Percentiles rank a stretch among this genome's conserved stretches.
Conservation (phyloP, 2,329 filamentous ascomycete genomes). For the Phyllosticta citrichinensis region DNA sequence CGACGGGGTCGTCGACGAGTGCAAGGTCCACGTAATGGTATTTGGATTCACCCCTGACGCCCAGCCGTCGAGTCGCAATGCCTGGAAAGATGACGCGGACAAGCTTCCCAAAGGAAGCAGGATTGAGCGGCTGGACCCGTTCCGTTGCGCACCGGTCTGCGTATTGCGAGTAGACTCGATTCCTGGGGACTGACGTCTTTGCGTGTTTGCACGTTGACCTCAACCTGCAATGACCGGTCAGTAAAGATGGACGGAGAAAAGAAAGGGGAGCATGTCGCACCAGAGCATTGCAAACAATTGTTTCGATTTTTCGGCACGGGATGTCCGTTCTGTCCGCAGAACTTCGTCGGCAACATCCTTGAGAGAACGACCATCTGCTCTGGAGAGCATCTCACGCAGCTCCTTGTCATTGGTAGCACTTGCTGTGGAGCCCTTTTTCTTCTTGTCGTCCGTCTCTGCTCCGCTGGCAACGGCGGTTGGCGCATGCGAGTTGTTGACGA, state of each 20-base stretch:
- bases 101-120: slow-evolving; percentile 94
- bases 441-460: slow-evolving; percentile 30
- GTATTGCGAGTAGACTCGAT: slow-evolving; percentile 91
- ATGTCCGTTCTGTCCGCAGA: slow-evolving; percentile 68
- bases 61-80: slow-evolving; percentile 81
- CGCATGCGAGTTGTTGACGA: neutral
- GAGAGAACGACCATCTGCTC: slow-evolving; percentile 56
- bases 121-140: slow-evolving; percentile 88
- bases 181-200: slow-evolving; percentile 80
- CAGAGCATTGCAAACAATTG: slow-evolving; percentile 86
- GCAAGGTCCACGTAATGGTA: slow-evolving; percentile 72
- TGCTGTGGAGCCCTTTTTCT: slow-evolving; percentile 52
- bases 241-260: slow-evolving; percentile 11
- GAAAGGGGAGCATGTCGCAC: slow-evolving; percentile 40
- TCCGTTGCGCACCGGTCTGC: slow-evolving; percentile 87
- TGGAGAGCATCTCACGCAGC: slow-evolving; percentile 63
- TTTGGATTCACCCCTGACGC: slow-evolving; percentile 92
- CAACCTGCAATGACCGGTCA: slow-evolving; percentile 46
- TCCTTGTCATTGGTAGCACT: slow-evolving; percentile 74
- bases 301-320: slow-evolving; percentile 71
- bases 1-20: slow-evolving; percentile 34
- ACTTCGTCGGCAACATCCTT: slow-evolving; percentile 66
- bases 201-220: slow-evolving; percentile 62
- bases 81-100: slow-evolving; percentile 94
- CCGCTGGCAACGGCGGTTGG: slow-evolving; percentile 6